Base-by-base conservation (phyloP, 495 filamentous ascomycete species). In the Aspergillus coremiiformis region DNA sequence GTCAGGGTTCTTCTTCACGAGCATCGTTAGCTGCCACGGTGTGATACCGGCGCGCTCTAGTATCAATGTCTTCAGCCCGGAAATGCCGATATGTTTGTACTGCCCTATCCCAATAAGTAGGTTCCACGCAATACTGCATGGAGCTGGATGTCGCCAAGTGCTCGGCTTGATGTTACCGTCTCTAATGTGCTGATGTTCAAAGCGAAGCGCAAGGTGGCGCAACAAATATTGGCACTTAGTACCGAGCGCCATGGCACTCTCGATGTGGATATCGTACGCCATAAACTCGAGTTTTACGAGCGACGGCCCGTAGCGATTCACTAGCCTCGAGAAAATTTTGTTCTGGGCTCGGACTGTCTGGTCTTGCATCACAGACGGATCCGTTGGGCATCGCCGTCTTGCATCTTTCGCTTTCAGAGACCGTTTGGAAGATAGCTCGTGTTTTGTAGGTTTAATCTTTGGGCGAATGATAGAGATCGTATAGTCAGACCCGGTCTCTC, bases 171-270 rank as follows among this genome's bases (percentile, higher is more conserved):
- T 50, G 2, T 54, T 33, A 3, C 60, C 61, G 27, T 69, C 66
- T 22, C 64, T 54, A 17, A 68, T 64, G 44, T 69, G 66, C 9
- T 59, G 62, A 53, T 72, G 67, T 39, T 72, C 69, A 44, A 72
- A 65, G 9, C 69, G 64, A 19, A 68, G 52, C n/a, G 59, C 65
- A 26, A 72, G 52, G 47, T 69, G 61, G 15, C 57, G 57, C 23
- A 72, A 52, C 11, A 47, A 58, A 35, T 57, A 39, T 39, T 57
- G 52, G 39, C 66, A 67, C 21, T 46, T 55, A 2, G 44, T 39
- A 7, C 52, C 59, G 6, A 68, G 24, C 20, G 63, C 57, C 22
- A 32, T 50, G 5, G 65, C 63, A 20, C 63, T 59, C 11, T 62
- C 52, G 3, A 44, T 26, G 41, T 66, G 55, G 12, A 68, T 33